Evolutionary conservation across 306 rosid genomes (phyloP).

Genomic region (Crotalaria pallida): DNA sequence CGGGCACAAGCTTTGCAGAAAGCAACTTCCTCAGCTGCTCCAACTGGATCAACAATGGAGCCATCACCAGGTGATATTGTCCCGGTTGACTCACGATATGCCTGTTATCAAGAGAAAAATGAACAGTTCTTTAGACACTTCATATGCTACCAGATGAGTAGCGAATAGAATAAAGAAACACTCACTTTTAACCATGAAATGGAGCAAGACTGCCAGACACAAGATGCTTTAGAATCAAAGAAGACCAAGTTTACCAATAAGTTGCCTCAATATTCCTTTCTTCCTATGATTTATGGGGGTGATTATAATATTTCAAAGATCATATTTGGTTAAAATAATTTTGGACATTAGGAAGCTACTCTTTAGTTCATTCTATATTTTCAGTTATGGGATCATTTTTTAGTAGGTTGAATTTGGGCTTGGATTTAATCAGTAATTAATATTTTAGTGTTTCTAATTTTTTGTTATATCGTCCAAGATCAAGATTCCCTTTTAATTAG

Average conservation of each 20-base stretch:
- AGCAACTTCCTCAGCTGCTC: conserved; percentile 94
- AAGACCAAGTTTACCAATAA: not conserved
- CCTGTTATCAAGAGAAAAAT: conserved; percentile 41
- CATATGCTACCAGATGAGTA: too few relatives aligned
- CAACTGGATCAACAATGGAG: conserved; percentile 65
- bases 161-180: not conserved
- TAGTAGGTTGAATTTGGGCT: not conserved
- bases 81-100: conserved; percentile 92
- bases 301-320: not conserved
- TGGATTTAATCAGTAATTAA: not conserved
- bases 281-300: not conserved
- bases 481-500: not conserved
- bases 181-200: not conserved
- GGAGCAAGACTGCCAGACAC: not conserved
- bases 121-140: conserved; percentile 6
- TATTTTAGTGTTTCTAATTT: not conserved
- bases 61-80: conserved; percentile 55
- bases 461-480: not conserved
- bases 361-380: not conserved
- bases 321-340: not conserved
- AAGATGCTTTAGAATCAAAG: not conserved
- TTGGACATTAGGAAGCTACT: not conserved
- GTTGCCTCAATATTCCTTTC: not conserved
- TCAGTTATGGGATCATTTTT: not conserved
- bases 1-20: conserved; percentile 97